Evolutionary conservation across 352 stramenopile genomes (phyloP).

Genomic region (Globisporangium splendens): DNA sequence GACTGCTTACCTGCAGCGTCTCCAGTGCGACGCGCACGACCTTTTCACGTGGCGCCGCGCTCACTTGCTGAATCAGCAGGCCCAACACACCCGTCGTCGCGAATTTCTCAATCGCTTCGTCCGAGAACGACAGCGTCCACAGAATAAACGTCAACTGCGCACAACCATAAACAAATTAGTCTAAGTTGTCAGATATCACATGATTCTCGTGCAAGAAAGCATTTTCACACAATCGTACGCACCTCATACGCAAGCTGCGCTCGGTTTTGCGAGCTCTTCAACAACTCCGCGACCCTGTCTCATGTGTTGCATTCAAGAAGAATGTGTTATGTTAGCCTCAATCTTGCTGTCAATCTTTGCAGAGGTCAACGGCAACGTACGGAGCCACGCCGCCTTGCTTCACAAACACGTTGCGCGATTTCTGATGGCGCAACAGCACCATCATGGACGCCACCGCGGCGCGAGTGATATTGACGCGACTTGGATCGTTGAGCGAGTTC

Average conservation of each 20-base stretch:
- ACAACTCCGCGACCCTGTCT: constrained; percentile 51
- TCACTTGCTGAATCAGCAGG: constrained; percentile 75
- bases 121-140: constrained; percentile 94
- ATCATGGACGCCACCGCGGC: constrained; percentile 91
- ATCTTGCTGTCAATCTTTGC: background rate
- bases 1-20: constrained; percentile 85
- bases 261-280: constrained; percentile 74
- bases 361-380: constrained; percentile 37
- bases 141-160: constrained; percentile 93
- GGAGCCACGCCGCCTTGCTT: constrained; percentile 88
- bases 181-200: too few relatives aligned
- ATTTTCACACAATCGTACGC: background rate
- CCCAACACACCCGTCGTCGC: constrained; percentile 59
- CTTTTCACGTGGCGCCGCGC: constrained; percentile 96
- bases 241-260: constrained; percentile 96
- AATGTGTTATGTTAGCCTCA: constrained; percentile 9
- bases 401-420: constrained; percentile 88
- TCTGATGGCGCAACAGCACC: constrained; percentile 88
- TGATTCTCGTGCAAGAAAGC: background rate
- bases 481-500: constrained; percentile 57
- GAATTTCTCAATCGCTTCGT: constrained; percentile 82
- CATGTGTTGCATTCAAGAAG: too few relatives aligned
- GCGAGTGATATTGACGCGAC: constrained; percentile 66
- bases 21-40: constrained; percentile 95
- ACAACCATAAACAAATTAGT: background rate